phyloP scores from a whole-genome alignment of 2,329 filamentous ascomycete genomes.

The Penicillium sp. region DNA sequence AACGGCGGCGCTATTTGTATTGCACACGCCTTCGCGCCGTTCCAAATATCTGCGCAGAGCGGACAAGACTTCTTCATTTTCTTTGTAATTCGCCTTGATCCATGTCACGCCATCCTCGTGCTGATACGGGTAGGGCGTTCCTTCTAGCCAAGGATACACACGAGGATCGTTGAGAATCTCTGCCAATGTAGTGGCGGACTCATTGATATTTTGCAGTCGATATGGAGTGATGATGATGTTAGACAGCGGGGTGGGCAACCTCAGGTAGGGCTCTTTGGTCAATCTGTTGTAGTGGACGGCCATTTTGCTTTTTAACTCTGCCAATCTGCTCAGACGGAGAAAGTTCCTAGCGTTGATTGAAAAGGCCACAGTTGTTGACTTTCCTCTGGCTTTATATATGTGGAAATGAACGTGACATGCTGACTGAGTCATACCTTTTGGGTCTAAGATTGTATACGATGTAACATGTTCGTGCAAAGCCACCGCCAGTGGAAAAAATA shows the following conservation, averaged over 20 bases:
- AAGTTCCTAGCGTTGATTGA: not conserved
- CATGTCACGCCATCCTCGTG: constrained; percentile 18
- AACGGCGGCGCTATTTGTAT: not conserved
- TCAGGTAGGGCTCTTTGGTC: constrained; percentile 26
- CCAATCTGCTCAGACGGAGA: not conserved
- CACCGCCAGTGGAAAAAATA: not conserved
- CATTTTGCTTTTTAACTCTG: constrained; percentile 12
- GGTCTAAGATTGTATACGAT: not conserved
- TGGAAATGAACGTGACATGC: not conserved
- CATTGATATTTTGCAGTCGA: constrained; percentile 14
- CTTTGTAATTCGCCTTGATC: constrained; percentile 5
- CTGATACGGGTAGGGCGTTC: constrained; percentile 28
- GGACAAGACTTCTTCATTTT: not conserved
- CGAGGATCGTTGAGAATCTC: constrained; percentile 25
- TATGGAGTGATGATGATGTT: constrained; percentile 30
- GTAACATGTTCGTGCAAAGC: not conserved
- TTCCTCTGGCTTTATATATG: not conserved
- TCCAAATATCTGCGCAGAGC: constrained; percentile 4
- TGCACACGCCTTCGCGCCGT: not conserved
- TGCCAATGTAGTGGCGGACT: constrained; percentile 4
- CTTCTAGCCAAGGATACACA: constrained; percentile 22
- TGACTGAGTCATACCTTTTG: not conserved
- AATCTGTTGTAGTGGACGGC: constrained; percentile 11
- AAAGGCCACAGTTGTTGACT: not conserved
- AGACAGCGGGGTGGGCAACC: constrained; percentile 21